phyloP scores from a whole-genome alignment of 768 basidiomycete genomes.

The Tylopilus balloui region DNA sequence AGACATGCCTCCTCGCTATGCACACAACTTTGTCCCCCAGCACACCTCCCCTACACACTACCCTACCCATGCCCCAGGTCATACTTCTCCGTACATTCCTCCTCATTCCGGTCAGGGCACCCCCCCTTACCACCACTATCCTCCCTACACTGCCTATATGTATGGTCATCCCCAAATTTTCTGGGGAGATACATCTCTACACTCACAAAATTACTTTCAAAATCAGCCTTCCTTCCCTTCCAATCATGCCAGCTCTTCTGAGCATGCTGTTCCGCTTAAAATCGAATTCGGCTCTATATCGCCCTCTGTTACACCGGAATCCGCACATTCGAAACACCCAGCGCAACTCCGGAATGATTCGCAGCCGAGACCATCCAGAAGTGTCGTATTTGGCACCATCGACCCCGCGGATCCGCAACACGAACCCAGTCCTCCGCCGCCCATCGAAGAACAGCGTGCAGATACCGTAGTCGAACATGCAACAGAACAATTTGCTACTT shows the following conservation, averaged over 20 bases:
- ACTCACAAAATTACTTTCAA: conserved; percentile 17
- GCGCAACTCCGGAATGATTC: conserved; percentile 5
- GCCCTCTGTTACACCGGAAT: conserved; percentile 14
- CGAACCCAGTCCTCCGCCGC: background rate
- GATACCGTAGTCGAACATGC: conserved; percentile 14
- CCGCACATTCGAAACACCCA: conserved; percentile 2
- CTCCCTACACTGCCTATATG: conserved; percentile 32
- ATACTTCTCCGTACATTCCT: conserved; percentile 21
- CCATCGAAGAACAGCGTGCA: conserved; percentile 8
- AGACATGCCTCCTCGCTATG: conserved; percentile 23
- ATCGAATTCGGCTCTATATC: conserved; percentile 17
- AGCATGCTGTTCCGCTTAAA: conserved; percentile 9
- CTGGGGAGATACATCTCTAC: conserved; percentile 32
- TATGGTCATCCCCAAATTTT: conserved; percentile 37
- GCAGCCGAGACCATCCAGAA: conserved; percentile 14
- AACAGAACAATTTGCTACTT: conserved; percentile 32
- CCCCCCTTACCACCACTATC: conserved; percentile 35
- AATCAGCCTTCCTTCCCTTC: conserved; percentile 12
- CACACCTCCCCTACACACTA: conserved; percentile 19
- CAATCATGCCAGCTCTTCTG: conserved; percentile 10
- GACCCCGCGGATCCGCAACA: conserved; percentile 24
- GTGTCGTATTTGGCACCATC: conserved; percentile 54
- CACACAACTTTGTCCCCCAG: conserved; percentile 14
- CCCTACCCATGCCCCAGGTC: conserved; percentile 19
- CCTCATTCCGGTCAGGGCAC: conserved; percentile 28